phyloP scores from a whole-genome alignment of 768 basidiomycete genomes.

The Suillus clintonianus region DNA sequence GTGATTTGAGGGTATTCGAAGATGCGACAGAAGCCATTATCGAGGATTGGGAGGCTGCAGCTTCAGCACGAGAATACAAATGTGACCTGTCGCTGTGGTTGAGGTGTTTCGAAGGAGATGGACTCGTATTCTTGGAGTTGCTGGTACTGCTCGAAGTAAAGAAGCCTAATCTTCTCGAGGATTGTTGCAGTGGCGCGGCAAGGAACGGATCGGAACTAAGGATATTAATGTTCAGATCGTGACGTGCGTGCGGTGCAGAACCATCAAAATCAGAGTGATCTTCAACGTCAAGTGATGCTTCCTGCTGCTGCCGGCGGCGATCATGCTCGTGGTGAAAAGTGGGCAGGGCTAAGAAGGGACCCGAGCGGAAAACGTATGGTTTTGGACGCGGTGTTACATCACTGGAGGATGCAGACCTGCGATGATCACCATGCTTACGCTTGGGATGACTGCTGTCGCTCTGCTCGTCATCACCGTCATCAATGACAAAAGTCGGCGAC shows the following conservation, averaged over 20 bases:
- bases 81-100: conserved; percentile 38
- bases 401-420: conserved; percentile 42
- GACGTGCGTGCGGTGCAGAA: conserved; percentile 7
- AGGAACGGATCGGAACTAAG: conserved; percentile 14
- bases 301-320: conserved; percentile 6
- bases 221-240: conserved; percentile 12
- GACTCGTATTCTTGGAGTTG: conserved; percentile 35
- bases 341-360: conserved; percentile 20
- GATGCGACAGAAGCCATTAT: conserved; percentile 30
- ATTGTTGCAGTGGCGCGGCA: conserved; percentile 29
- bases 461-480: conserved; percentile 9
- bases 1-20: conserved; percentile 27
- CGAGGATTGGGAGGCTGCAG: conserved; percentile 17
- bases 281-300: conserved; percentile 16
- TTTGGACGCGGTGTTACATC: conserved; percentile 54
- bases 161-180: conserved; percentile 31
- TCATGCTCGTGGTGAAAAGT: conserved; percentile 10
- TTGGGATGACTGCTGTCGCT: conserved; percentile 8
- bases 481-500: conserved; percentile 5
- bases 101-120: conserved; percentile 26
- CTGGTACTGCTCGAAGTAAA: conserved; percentile 39
- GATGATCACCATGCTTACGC: conserved; percentile 20
- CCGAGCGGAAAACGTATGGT: conserved; percentile 24
- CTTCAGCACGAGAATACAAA: conserved; percentile 41
- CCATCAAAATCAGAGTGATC: conserved; percentile 14